These are phyloP conservation scores for Scheffersomyces stipitis DNA, from an alignment of 805 yeast genomes.

Conservation along the genomic window DNA sequence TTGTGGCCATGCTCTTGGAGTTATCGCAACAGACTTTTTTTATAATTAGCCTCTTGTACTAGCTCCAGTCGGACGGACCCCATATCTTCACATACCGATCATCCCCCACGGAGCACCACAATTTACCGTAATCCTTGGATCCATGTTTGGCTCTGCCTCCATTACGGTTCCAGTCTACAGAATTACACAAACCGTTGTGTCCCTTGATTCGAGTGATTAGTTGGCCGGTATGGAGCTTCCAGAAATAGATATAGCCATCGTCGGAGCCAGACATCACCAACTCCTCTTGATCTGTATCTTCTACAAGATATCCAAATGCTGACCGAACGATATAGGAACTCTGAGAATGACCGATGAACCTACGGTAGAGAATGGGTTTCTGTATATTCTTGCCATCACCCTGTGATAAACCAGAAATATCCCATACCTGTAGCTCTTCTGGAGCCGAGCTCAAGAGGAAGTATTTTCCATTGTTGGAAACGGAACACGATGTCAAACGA, in stretches of 20 bases:
- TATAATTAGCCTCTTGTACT: too few species aligned
- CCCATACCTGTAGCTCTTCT: constrained; percentile 82
- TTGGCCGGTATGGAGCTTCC: constrained; percentile 75
- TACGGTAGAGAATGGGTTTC: constrained; percentile 56
- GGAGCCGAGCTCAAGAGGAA: constrained; percentile 66
- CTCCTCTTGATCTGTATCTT: constrained; percentile 48
- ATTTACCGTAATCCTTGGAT: constrained; percentile 35
- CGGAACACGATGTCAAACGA: constrained; percentile 62
- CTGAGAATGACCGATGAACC: constrained; percentile 72
- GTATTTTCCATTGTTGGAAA: constrained; percentile 53
- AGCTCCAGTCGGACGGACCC: constrained; percentile 36
- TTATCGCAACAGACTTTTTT: too few species aligned
- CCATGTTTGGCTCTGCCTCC: constrained; percentile 10
- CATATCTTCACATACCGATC: constrained; percentile 70
- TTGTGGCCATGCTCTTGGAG: too few species aligned
- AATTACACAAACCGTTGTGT: constrained; percentile 67
- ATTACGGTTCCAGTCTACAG: constrained; percentile 68
- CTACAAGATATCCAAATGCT: constrained; percentile 63
- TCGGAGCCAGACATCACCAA: constrained; percentile 80
- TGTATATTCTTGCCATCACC: constrained; percentile 9
- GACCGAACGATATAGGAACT: constrained; percentile 70
- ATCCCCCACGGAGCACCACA: constrained; percentile 86
- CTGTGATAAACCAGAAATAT: constrained; percentile 41
- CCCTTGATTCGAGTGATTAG: constrained; percentile 61
- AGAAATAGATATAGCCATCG: constrained; percentile 73